Conservation (phyloP, 2,329 filamentous ascomycete genomes). For the Lasiodiplodia theobromae region DNA sequence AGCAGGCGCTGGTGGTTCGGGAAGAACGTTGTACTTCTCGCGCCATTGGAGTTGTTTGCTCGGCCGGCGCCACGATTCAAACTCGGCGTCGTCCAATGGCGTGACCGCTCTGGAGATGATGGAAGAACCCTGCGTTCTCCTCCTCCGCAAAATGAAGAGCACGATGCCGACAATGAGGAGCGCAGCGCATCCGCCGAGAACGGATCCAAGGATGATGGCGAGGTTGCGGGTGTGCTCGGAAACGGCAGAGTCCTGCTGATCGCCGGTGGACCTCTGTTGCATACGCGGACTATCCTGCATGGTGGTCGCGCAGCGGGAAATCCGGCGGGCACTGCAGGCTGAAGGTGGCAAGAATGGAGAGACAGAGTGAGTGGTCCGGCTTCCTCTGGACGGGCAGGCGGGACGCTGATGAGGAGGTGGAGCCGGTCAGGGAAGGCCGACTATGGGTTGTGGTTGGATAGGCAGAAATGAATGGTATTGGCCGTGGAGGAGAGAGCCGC, state of each 20-base stretch:
- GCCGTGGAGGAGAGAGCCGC: background rate
- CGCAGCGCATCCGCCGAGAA: conserved; percentile 44
- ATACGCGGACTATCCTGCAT: conserved; percentile 18
- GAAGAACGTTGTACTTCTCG: conserved; percentile 37
- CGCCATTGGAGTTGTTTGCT: conserved; percentile 46
- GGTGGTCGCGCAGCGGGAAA: background rate
- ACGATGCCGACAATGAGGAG: conserved; percentile 38
- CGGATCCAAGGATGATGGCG: conserved; percentile 47
- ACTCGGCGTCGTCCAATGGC: conserved; percentile 49
- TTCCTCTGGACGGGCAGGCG: background rate
- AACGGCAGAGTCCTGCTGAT: conserved; percentile 10
- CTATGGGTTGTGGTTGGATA: conserved; percentile 7
- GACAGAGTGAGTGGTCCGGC: background rate
- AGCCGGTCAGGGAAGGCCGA: conserved; percentile 6
- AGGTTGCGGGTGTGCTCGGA: conserved; percentile 34
- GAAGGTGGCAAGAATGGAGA: background rate
- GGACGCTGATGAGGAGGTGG: conserved; percentile 3
- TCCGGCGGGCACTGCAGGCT: background rate
- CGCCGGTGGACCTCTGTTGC: conserved; percentile 8
- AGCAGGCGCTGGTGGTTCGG: conserved; percentile 25
- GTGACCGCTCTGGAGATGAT: conserved; percentile 48
- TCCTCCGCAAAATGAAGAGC: conserved; percentile 44
- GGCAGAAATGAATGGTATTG: conserved; percentile 14
- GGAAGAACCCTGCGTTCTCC: conserved; percentile 35
- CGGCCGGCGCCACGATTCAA: conserved; percentile 50